Base-by-base conservation (phyloP, 2,329 filamentous ascomycete species). In the Exophiala sp. region DNA sequence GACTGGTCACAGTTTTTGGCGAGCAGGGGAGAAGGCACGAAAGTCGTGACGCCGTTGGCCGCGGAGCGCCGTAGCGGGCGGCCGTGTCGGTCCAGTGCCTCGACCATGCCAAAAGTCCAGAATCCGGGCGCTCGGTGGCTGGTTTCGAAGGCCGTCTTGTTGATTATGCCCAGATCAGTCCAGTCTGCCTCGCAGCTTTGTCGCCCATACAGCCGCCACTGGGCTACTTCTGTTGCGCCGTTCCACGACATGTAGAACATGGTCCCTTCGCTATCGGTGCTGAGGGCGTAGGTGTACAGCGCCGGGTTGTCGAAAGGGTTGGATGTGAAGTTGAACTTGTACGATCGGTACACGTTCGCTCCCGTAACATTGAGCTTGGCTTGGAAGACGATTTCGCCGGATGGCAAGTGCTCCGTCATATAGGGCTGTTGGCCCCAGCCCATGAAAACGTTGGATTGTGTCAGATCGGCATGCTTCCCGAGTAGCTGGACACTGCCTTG, bases 181-280 rank as follows among this genome's bases (percentile, higher is more conserved):
- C 60, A 70, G 2, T 30, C 23, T 1, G 18, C 45, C n/a, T 29
- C 14, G 24, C 45, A 42, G 29, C 24, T 34, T 4, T 30, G 21
- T 11, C 37, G 37, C 9, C 46, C 62, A 51, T 63, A 66, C 47
- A 68, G 61, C 6, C 59, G 59, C 65, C 65, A 76, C 6, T 58
- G 63, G 14, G 52, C 50, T n/a, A 75, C 64, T 42, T 74, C 72
- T 1, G 73, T 75, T 0, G 71, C 72, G 10, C 73, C 73, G 53
- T 75, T 75, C 73, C 73, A 75, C 46, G 64, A 66, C 24, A 67
- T 64, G 27, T 66, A 59, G 48, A 64, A 63, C 29, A 62, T 51
- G 39, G 48, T 57, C 13, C 7, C 10, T 7, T 22, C 27, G 16
- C 10, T 16, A 21, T 37, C 34, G 16, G 46, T 24, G 29, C 29